These are phyloP conservation scores for Phoenix dactylifera DNA, from an alignment of 176 grass and related monocot species.

Conservation along the genomic window DNA sequence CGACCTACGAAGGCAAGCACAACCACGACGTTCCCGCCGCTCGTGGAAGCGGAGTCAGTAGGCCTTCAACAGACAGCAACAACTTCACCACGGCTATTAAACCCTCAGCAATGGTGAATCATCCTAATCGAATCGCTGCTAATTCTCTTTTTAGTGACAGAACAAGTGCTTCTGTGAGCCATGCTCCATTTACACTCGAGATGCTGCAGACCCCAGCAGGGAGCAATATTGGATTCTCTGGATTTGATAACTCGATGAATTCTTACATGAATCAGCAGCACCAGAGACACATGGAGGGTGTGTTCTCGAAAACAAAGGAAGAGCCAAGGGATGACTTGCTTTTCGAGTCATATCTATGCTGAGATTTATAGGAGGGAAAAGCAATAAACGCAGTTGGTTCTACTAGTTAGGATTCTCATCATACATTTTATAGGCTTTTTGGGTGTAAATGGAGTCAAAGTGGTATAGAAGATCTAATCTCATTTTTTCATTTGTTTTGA, in stretches of 20 bases:
- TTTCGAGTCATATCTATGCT: slow-evolving; percentile 29
- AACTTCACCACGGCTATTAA: neutral
- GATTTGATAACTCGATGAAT: slow-evolving; percentile 12
- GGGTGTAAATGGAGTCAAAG: too few species aligned
- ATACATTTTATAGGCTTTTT: too few species aligned
- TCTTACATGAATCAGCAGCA: slow-evolving; percentile 10
- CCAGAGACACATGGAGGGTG: slow-evolving; percentile 53
- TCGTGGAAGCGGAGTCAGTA: slow-evolving; percentile 35
- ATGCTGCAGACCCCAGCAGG: neutral
- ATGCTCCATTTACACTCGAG: neutral
- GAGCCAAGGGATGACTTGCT: slow-evolving; percentile 55
- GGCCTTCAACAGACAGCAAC: neutral
- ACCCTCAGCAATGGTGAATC: neutral
- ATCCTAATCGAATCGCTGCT: neutral
- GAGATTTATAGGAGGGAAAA: neutral
- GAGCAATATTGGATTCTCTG: slow-evolving; percentile 1
- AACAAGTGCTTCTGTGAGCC: neutral
- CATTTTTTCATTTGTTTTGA: too few species aligned
- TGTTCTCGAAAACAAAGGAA: slow-evolving; percentile 50
- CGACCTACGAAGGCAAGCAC: slow-evolving; percentile 96
- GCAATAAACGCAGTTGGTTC: too few species aligned
- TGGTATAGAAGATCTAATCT: too few species aligned
- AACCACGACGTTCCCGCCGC: slow-evolving; percentile 90
- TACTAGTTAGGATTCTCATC: too few species aligned
- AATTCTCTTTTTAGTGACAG: neutral